Percentiles rank a stretch among this genome's conserved stretches.
Evolutionary conservation across 176 grass and related monocot species (phyloP).

Genomic region (Aechmea fasciata): DNA sequence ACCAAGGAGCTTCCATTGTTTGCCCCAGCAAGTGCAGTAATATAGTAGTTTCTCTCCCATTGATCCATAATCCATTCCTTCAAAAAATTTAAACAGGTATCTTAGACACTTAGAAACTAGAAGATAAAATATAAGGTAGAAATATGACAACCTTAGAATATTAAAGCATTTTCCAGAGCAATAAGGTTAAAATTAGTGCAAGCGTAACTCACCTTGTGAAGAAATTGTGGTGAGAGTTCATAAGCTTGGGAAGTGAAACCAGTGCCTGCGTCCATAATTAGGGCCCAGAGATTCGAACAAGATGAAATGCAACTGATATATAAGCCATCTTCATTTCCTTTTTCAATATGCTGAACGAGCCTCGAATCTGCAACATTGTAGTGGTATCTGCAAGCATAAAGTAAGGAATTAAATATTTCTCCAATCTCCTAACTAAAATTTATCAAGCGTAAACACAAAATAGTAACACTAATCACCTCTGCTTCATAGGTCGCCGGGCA

Average conservation of each 20-base stretch:
- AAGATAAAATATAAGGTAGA: neutral
- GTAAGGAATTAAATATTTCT: slow-evolving; percentile 2
- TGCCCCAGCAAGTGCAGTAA: slow-evolving; percentile 84
- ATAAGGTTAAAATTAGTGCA: neutral
- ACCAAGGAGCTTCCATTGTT: slow-evolving; percentile 86
- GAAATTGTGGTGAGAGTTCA: slow-evolving; percentile 85
- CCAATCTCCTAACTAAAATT: neutral
- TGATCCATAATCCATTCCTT: slow-evolving; percentile 99
- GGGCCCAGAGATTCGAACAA: slow-evolving; percentile 83
- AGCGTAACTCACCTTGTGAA: slow-evolving; percentile 78
- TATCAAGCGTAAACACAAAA: slow-evolving; percentile 1
- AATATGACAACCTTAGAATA: neutral
- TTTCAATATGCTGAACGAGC: slow-evolving; percentile 81
- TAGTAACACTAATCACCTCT: slow-evolving; percentile 38
- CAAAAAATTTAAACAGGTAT: slow-evolving; percentile 28
- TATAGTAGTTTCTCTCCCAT: slow-evolving; percentile 97
- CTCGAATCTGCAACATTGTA: slow-evolving; percentile 95
- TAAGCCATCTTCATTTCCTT: slow-evolving; percentile 93
- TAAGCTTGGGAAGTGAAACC: slow-evolving; percentile 84
- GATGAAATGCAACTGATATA: slow-evolving; percentile 93
- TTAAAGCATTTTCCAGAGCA: neutral
- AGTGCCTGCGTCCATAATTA: slow-evolving; percentile 99
- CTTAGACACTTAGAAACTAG: neutral
- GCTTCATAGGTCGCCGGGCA: slow-evolving; percentile 84
- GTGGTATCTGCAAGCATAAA: slow-evolving; percentile 71